Evolutionary conservation across 257 asterid species (phyloP).

Genomic region (Scutellaria minor): DNA sequence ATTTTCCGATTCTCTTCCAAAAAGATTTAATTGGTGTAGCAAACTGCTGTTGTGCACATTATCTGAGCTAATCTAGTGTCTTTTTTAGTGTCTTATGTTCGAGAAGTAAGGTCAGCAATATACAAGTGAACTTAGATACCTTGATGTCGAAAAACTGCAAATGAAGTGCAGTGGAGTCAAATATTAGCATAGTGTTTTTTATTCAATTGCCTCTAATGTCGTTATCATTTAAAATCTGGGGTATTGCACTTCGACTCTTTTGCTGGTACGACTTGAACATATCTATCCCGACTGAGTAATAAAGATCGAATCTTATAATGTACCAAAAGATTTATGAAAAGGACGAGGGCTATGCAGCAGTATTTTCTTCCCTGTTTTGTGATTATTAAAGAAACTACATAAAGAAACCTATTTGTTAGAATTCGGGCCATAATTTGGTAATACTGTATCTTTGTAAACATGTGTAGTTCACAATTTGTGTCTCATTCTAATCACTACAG

Average conservation of each 20-base stretch:
- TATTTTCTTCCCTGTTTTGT: not conserved
- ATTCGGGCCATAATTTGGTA: not conserved
- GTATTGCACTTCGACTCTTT: no score
- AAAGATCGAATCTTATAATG: no score
- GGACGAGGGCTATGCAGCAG: not conserved
- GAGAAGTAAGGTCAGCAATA: no score
- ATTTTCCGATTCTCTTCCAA: not conserved
- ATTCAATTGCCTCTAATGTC: not conserved
- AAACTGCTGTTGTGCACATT: not conserved
- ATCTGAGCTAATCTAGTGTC: not conserved
- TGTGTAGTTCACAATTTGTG: constrained; percentile 6
- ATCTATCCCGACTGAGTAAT: no score
- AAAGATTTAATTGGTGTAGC: not conserved
- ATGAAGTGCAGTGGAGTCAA: not conserved
- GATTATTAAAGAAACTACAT: not conserved
- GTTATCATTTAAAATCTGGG: no score
- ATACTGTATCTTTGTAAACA: not conserved
- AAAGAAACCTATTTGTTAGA: not conserved
- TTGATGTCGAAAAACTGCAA: not conserved
- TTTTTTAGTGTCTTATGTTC: no score
- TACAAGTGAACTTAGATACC: no score
- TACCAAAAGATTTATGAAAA: no score
- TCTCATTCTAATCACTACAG: constrained; percentile 42
- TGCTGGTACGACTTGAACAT: no score
- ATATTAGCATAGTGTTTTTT: not conserved